Conservation (phyloP, 768 basidiomycete species). For the Saitozyma sp. region DNA sequence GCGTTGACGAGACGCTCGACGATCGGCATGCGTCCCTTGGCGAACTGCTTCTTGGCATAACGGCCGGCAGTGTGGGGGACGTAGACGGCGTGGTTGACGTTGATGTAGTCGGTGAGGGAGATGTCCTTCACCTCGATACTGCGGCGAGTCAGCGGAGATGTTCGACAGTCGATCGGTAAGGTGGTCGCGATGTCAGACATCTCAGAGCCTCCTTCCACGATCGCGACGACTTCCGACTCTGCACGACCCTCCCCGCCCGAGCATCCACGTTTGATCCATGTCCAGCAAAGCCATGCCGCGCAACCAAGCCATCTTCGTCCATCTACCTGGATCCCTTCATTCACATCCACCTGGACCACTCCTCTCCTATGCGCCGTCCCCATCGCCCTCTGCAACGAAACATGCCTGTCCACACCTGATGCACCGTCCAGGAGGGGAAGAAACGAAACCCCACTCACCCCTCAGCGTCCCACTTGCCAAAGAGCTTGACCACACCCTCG, state of each 20-base stretch:
- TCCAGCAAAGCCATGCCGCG: neutral
- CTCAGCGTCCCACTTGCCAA: constrained; percentile 98
- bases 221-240: too few species aligned
- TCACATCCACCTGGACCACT: neutral
- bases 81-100: constrained; percentile 96
- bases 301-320: neutral
- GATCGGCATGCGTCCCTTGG: constrained; percentile 99
- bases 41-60: constrained; percentile 99
- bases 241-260: too few species aligned
- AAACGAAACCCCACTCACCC: constrained; percentile 65
- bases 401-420: neutral
- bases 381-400: neutral
- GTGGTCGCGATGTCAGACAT: too few species aligned
- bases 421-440: neutral
- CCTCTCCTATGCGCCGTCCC: neutral
- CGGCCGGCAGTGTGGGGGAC: constrained; percentile 98
- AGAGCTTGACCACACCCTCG: constrained; percentile 73
- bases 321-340: neutral
- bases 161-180: too few species aligned
- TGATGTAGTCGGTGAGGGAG: constrained; percentile 98
- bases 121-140: constrained; percentile 99
- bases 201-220: too few species aligned
- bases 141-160: constrained; percentile 7
- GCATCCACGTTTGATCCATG: neutral
- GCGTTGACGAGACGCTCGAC: constrained; percentile 98